Conservation (phyloP, 306 rosid species). For the Casuarina equisetifolia region DNA sequence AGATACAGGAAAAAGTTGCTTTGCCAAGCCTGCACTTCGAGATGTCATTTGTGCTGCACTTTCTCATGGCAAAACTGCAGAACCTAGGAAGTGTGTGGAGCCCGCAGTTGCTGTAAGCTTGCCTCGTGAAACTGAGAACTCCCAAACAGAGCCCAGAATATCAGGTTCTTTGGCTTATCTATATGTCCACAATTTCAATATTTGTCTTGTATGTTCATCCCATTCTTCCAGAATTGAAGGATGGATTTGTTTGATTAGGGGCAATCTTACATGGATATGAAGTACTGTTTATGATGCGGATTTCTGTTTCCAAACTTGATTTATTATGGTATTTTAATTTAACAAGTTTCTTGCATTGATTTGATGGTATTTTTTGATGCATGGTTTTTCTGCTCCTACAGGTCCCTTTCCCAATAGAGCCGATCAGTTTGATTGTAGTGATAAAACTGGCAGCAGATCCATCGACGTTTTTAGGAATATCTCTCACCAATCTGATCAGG, state of each 20-base stretch:
- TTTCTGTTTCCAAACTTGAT: no score
- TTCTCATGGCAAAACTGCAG: conserved; percentile 35
- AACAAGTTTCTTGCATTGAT: neutral
- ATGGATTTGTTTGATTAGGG: conserved; percentile 12
- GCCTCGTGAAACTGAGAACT: conserved; percentile 21
- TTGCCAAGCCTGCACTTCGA: conserved; percentile 56
- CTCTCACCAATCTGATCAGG: conserved; percentile 45
- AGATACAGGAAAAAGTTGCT: conserved; percentile 72
- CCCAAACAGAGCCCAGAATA: conserved; percentile 27
- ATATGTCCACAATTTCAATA: conserved; percentile 1
- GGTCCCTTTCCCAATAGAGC: conserved; percentile 50
- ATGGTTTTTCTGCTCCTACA: conserved; percentile 41
- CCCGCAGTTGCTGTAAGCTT: conserved; percentile 20
- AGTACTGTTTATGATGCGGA: neutral
- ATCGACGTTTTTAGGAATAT: conserved; percentile 39
- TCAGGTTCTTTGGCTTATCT: conserved; percentile 42
- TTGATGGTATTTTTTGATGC: conserved; percentile 9
- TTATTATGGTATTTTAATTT: neutral
- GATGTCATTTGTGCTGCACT: conserved; percentile 56
- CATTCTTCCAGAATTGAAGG: conserved; percentile 1
- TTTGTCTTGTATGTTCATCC: conserved; percentile 19
- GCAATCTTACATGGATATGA: neutral
- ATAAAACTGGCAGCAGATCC: conserved; percentile 31
- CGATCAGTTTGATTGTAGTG: conserved; percentile 32
- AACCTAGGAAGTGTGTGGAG: conserved; percentile 33